Evolutionary conservation across 75 land plant species (phyloP).

Genomic region (Chamaecyparis obtusa): DNA sequence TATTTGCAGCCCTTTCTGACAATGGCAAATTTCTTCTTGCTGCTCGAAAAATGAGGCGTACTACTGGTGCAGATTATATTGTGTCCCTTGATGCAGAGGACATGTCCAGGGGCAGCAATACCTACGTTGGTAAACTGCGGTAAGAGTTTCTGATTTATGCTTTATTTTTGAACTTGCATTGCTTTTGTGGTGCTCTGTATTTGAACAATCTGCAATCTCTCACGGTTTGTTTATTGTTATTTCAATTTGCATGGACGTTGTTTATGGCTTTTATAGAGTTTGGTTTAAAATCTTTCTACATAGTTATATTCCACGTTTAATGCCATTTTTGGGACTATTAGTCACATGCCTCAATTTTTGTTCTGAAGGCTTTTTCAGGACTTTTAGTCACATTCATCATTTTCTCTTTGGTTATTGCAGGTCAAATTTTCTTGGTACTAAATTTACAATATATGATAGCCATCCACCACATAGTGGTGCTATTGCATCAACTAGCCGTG

Average conservation of each 20-base stretch:
- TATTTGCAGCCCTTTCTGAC: slow-evolving; percentile 20
- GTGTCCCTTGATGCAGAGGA: slow-evolving; percentile 38
- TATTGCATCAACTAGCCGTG: slow-evolving; percentile 33
- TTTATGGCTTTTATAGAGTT: slow-evolving; percentile 2
- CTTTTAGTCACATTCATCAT: not conserved
- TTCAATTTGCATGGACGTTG: slow-evolving; percentile 9
- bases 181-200: not conserved
- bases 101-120: slow-evolving; percentile 44
- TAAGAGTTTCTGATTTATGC: not conserved
- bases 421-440: slow-evolving; percentile 46
- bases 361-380: not conserved
- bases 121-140: slow-evolving; percentile 42
- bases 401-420: slow-evolving; percentile 5
- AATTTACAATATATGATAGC: slow-evolving; percentile 56
- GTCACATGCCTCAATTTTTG: not conserved
- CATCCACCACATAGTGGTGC: slow-evolving; percentile 46
- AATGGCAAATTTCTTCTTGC: slow-evolving; percentile 45
- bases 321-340: not conserved
- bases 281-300: not conserved
- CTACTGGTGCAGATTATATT: slow-evolving; percentile 44
- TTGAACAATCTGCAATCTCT: not conserved
- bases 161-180: not conserved
- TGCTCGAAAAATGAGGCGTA: slow-evolving; percentile 37
- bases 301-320: not conserved
- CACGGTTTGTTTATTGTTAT: not conserved